These are phyloP conservation scores for Barbarea vulgaris DNA, from an alignment of 345 rosid genomes.

Conservation along the genomic window DNA sequence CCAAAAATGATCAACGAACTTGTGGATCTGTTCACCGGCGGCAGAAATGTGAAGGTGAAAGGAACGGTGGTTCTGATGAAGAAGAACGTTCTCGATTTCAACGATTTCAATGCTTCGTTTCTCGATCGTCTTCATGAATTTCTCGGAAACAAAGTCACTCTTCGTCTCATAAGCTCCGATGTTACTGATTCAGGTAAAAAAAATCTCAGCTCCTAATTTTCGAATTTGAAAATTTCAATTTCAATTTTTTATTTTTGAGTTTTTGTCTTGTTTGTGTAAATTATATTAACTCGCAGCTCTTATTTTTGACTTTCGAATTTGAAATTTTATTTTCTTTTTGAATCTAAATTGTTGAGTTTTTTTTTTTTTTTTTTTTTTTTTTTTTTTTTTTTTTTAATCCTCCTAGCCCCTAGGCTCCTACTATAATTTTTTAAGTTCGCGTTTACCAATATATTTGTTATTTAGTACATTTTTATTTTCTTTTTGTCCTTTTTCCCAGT, in stretches of 20 bases:
- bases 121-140: conserved; percentile 70
- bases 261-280: background rate
- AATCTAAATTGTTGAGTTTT: too few relatives aligned
- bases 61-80: conserved; percentile 87
- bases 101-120: conserved; percentile 65
- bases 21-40: conserved; percentile 39
- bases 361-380: too few relatives aligned
- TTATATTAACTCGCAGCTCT: too few relatives aligned
- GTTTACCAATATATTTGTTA: conserved; percentile 17
- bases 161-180: conserved; percentile 76
- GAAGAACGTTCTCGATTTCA: conserved; percentile 85
- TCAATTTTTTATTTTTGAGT: background rate
- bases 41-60: conserved; percentile 43
- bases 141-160: conserved; percentile 59
- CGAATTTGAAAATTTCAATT: background rate
- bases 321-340: too few relatives aligned
- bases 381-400: too few relatives aligned
- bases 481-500: background rate
- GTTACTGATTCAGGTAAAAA: conserved; percentile 47
- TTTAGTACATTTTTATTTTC: conserved; percentile 10
- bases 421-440: background rate
- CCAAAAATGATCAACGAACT: conserved; percentile 34
- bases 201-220: background rate
- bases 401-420: too few relatives aligned
- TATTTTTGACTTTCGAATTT: too few relatives aligned